Conservation (phyloP, 768 basidiomycete genomes). For the Stropharia rugosoannulata region DNA sequence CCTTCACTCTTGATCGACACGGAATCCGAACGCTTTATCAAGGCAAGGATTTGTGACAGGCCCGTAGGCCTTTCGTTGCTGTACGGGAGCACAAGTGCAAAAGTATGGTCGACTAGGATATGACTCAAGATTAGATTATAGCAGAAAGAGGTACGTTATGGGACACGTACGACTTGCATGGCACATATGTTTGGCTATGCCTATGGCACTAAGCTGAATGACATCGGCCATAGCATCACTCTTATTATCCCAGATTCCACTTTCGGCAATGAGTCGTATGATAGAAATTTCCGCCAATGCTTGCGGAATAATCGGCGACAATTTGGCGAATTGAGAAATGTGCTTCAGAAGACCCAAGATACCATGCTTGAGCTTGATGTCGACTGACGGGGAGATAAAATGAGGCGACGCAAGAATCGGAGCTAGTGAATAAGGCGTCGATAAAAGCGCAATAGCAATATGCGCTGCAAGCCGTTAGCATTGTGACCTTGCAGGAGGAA, state of each 20-base stretch:
- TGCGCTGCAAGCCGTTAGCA: slow-evolving; percentile 41
- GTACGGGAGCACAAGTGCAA: slow-evolving; percentile 51
- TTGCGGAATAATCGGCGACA: slow-evolving; percentile 55
- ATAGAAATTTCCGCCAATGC: slow-evolving; percentile 62
- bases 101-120: slow-evolving; percentile 40
- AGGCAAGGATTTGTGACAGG: slow-evolving; percentile 67
- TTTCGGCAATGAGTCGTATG: slow-evolving; percentile 57
- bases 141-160: background rate
- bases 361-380: slow-evolving; percentile 88
- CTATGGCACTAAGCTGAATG: slow-evolving; percentile 86
- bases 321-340: slow-evolving; percentile 68
- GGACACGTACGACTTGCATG: slow-evolving; percentile 61
- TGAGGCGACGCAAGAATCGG: slow-evolving; percentile 54
- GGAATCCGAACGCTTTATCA: slow-evolving; percentile 79
- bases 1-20: slow-evolving; percentile 87
- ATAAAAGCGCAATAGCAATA: slow-evolving; percentile 59
- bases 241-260: slow-evolving; percentile 68
- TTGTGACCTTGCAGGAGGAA: background rate
- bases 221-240: slow-evolving; percentile 81
- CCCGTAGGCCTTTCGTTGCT: slow-evolving; percentile 38
- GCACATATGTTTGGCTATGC: slow-evolving; percentile 87
- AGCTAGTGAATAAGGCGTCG: slow-evolving; percentile 65
- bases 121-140: background rate
- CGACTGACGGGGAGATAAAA: slow-evolving; percentile 54
- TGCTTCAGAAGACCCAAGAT: slow-evolving; percentile 86